These are phyloP conservation scores for Vaccinium macrocarpon DNA, from an alignment of 148 eudicot genomes.

Conservation along the genomic window DNA sequence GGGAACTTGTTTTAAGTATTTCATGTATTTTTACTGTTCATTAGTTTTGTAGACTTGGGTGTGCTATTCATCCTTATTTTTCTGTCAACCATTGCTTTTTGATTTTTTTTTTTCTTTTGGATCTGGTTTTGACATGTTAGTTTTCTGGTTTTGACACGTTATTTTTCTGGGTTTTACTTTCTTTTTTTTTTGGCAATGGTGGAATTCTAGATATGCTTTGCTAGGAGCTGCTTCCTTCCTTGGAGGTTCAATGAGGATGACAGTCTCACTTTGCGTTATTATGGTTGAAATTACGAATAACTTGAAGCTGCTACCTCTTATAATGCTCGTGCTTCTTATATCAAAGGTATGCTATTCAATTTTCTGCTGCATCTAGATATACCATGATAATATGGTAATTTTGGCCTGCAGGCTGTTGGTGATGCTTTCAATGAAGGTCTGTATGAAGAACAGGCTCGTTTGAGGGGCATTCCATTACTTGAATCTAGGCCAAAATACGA, in stretches of 20 bases:
- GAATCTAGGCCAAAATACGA: slow-evolving; percentile 85
- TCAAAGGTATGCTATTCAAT: slow-evolving; percentile 60
- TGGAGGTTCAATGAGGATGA: slow-evolving; percentile 99
- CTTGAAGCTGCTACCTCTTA: slow-evolving; percentile 89
- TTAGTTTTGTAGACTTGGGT: neutral
- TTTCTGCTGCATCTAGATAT: slow-evolving; percentile 12
- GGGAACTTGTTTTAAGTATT: slow-evolving; percentile 12
- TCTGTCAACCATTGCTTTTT: neutral
- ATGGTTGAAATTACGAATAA: slow-evolving; percentile 99
- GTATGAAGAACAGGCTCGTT: slow-evolving; percentile 93
- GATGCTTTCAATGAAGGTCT: slow-evolving; percentile 98
- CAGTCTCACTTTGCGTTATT: slow-evolving; percentile 94
- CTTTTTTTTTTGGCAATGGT: slow-evolving; percentile 1
- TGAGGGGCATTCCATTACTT: slow-evolving; percentile 81
- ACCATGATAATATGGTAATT: neutral
- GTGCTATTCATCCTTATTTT: neutral
- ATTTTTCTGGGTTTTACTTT: too few species aligned
- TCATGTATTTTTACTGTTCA: neutral
- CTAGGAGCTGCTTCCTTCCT: slow-evolving; percentile 97
- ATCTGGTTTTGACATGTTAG: neutral
- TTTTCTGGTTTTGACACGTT: neutral
- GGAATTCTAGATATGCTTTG: slow-evolving; percentile 68
- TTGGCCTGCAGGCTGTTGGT: slow-evolving; percentile 81
- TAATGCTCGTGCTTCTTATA: slow-evolving; percentile 97
- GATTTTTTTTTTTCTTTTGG: neutral